Conservation (phyloP, 1,139 yeast species). For the Nakaseomyces uthaithaninus region DNA sequence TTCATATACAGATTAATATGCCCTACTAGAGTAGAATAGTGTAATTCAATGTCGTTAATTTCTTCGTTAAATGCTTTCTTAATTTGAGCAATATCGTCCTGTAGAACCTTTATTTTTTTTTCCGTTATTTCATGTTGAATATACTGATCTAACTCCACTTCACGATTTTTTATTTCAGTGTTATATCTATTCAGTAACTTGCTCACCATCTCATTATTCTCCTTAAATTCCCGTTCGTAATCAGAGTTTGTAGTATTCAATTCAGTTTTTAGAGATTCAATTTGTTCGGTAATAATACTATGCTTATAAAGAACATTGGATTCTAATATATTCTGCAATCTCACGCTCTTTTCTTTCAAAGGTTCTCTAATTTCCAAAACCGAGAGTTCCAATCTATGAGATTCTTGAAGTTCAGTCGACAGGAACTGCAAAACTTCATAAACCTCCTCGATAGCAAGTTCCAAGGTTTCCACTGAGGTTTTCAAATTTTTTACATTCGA, state of each 20-base stretch:
- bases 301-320: conserved; percentile 22
- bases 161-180: conserved; percentile 23
- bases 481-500: conserved; percentile 44
- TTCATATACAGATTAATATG: conserved; percentile 28
- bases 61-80: conserved; percentile 20
- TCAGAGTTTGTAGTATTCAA: conserved; percentile 13
- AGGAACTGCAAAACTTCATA: conserved; percentile 25
- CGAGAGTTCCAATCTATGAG: conserved; percentile 23
- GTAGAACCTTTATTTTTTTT: conserved; percentile 22
- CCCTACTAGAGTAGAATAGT: conserved; percentile 23
- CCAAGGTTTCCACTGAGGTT: conserved; percentile 52
- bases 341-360: conserved; percentile 19
- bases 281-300: conserved; percentile 23
- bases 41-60: conserved; percentile 23
- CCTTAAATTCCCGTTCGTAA: conserved; percentile 13
- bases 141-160: conserved; percentile 22
- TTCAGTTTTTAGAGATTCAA: conserved; percentile 19
- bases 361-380: conserved; percentile 24
- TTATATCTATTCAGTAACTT: conserved; percentile 19
- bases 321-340: conserved; percentile 19
- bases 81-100: conserved; percentile 17
- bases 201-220: conserved; percentile 19
- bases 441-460: conserved; percentile 26
- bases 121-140: conserved; percentile 22
- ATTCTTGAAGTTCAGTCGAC: conserved; percentile 28